A percentile compares a stretch with the other conserved stretches of the same genome.
Conservation (phyloP, 805 yeast genomes). For the Yarrowia sp. region DNA sequence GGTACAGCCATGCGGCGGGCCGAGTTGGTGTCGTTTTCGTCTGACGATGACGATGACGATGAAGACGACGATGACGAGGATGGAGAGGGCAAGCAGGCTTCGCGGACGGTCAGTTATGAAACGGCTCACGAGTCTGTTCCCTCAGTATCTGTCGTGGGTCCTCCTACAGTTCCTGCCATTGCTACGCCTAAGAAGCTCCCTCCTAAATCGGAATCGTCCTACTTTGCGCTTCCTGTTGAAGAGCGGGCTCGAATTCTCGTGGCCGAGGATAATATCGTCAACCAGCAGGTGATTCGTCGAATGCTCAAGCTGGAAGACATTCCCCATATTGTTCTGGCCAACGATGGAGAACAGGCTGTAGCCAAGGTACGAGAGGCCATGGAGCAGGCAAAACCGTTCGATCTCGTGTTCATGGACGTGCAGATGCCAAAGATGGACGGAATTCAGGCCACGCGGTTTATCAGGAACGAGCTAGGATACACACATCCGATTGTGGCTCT, state of each 20-base stretch:
- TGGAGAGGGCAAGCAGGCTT: not conserved
- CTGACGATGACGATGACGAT: conserved; percentile 35
- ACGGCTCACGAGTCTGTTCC: not conserved
- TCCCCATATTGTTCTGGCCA: conserved; percentile 71
- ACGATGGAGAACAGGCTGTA: conserved; percentile 88
- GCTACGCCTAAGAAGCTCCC: not conserved
- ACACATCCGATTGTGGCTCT: conserved; percentile 85
- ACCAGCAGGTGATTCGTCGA: conserved; percentile 86
- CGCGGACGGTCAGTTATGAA: not conserved
- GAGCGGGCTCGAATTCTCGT: conserved; percentile 60
- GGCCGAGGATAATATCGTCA: conserved; percentile 93
- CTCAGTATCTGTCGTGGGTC: not conserved
- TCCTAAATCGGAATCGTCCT: conserved; percentile 4
- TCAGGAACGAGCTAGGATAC: conserved; percentile 67
- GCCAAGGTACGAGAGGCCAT: conserved; percentile 64
- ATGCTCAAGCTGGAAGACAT: conserved; percentile 85
- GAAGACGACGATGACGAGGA: conserved; percentile 25
- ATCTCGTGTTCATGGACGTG: conserved; percentile 48
- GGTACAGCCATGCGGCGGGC: conserved; percentile 21
- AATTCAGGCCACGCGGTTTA: conserved; percentile 52
- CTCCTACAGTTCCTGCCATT: not conserved
- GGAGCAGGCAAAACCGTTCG: conserved; percentile 42
- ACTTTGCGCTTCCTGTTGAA: conserved; percentile 25
- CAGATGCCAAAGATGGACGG: conserved; percentile 48
- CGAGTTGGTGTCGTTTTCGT: conserved; percentile 25